Conservation (phyloP, 139 green algal species). For the Picochlorum sp. region DNA sequence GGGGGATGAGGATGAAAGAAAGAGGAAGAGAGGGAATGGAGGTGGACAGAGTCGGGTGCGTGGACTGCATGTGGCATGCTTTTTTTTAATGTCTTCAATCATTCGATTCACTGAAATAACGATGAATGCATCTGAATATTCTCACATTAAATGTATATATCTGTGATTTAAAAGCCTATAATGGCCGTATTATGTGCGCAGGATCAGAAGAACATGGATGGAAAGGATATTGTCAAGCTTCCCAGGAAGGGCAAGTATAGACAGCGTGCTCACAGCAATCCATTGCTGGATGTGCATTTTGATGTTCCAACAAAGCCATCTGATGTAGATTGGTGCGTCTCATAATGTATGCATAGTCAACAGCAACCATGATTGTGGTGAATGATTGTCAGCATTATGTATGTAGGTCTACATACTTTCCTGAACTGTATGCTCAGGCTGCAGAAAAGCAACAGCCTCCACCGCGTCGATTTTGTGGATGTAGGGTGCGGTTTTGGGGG, state of each 20-base stretch:
- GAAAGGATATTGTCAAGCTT: conserved; percentile 10
- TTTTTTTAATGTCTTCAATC: too few relatives aligned
- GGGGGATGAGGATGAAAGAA: too few relatives aligned
- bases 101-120: too few relatives aligned
- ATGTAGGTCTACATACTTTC: conserved; percentile 23
- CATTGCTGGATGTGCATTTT: conserved; percentile 73
- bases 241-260: conserved; percentile 84
- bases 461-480: conserved; percentile 66
- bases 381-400: background rate
- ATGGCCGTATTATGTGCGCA: background rate
- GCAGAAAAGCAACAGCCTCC: background rate
- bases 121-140: too few relatives aligned
- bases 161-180: background rate
- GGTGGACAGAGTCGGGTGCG: too few relatives aligned
- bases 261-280: conserved; percentile 91
- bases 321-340: conserved; percentile 56
- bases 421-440: conserved; percentile 27
- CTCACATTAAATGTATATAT: background rate
- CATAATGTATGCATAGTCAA: too few relatives aligned
- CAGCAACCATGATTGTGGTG: background rate
- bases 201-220: background rate
- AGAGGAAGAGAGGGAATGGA: too few relatives aligned
- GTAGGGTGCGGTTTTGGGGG: conserved; percentile 97
- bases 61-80: too few relatives aligned
- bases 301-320: conserved; percentile 55